A percentile compares a stretch with the other conserved stretches of the same genome.
Conservation (phyloP, 371 early-diverging fungal genomes). For the Rhizomucor pusillus region DNA sequence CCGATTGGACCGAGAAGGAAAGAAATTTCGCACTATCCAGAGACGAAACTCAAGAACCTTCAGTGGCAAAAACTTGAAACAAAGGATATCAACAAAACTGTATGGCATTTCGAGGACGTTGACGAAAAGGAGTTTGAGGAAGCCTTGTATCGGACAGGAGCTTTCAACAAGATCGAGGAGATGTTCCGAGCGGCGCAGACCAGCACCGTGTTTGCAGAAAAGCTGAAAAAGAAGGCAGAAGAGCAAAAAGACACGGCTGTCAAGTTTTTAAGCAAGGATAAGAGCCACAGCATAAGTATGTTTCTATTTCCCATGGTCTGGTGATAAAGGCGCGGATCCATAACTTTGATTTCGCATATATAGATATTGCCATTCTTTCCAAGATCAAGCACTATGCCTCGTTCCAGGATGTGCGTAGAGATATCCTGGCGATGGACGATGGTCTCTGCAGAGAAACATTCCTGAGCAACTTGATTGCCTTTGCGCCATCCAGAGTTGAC, state of each 20-base stretch:
- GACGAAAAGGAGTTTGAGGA: conserved; percentile 26
- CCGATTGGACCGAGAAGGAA: conserved; percentile 20
- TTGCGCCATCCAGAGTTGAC: conserved; percentile 42
- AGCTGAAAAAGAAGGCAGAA: conserved; percentile 8
- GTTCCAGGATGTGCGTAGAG: conserved; percentile 34
- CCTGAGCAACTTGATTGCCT: conserved; percentile 40
- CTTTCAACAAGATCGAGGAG: conserved; percentile 21
- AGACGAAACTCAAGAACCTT: conserved; percentile 28
- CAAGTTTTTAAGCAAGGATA: conserved; percentile 35
- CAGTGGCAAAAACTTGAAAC: conserved; percentile 37
- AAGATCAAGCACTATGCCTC: conserved; percentile 23
- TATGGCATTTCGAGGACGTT: conserved; percentile 22
- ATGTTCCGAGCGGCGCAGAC: conserved; percentile 30
- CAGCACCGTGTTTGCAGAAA: conserved; percentile 26
- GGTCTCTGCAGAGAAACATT: conserved; percentile 45
- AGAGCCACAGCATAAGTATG: conserved; percentile 41
- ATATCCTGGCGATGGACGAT: conserved; percentile 37
- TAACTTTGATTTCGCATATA: background rate
- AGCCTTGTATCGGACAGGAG: conserved; percentile 17
- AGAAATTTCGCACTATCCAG: conserved; percentile 24
- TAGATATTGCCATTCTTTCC: conserved; percentile 44
- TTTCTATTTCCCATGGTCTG: background rate
- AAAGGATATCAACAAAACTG: conserved; percentile 19
- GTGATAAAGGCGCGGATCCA: too few relatives aligned
- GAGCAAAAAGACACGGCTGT: conserved; percentile 26